phyloP scores from a whole-genome alignment of 768 basidiomycete genomes.

The Suillus clintonianus region DNA sequence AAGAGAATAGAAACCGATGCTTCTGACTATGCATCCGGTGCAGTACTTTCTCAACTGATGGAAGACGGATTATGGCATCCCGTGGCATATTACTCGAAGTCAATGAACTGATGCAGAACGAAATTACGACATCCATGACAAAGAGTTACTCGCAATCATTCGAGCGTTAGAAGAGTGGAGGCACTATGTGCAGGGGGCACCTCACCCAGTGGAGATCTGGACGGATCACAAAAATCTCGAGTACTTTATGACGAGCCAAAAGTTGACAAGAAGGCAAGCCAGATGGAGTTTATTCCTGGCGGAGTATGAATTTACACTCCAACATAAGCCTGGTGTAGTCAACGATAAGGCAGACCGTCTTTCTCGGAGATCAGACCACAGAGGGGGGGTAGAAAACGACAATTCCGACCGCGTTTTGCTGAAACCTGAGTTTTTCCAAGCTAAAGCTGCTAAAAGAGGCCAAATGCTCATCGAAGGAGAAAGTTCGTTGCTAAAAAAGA shows the following conservation, averaged over 20 bases:
- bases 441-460: background rate
- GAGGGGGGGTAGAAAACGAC: background rate
- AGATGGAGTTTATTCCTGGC: conserved; percentile 10
- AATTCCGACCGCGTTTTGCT: background rate
- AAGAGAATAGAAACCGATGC: background rate
- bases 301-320: background rate
- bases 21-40: background rate
- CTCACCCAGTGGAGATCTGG: background rate
- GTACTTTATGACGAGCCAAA: conserved; percentile 36
- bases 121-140: conserved; percentile 45
- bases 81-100: conserved; percentile 31
- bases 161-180: background rate
- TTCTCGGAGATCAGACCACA: background rate
- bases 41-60: background rate
- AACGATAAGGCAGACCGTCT: background rate
- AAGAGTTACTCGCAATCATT: conserved; percentile 4
- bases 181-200: background rate
- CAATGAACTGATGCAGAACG: conserved; percentile 30
- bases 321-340: background rate
- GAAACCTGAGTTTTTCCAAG: background rate
- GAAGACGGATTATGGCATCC: conserved; percentile 23
- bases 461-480: background rate
- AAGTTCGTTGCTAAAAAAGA: background rate
- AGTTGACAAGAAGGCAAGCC: conserved; percentile 11
- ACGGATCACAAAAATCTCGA: conserved; percentile 39